phyloP scores from a whole-genome alignment of 2,329 filamentous ascomycete species.

The Ramularia collo-cygni region DNA sequence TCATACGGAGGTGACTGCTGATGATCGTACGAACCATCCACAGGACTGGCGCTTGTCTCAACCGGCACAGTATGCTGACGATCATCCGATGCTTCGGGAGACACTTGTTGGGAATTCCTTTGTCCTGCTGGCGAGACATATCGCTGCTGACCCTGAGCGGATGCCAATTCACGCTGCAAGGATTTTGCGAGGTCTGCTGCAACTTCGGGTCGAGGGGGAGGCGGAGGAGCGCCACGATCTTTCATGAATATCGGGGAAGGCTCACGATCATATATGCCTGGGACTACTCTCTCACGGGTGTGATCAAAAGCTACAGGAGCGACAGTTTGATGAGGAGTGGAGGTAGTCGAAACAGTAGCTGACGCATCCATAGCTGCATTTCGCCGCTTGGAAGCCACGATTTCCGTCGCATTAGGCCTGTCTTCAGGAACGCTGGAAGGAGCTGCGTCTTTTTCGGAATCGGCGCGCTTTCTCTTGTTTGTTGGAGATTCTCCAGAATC shows the following conservation, averaged over 20 bases:
- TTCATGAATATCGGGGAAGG: slow-evolving; percentile 12
- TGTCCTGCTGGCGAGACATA: too few species aligned
- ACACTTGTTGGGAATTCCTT: too few species aligned
- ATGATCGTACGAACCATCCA: slow-evolving; percentile 30
- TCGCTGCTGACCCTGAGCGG: slow-evolving; percentile 34
- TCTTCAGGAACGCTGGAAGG: too few species aligned
- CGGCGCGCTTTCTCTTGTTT: slow-evolving; percentile 23
- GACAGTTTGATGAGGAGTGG: too few species aligned
- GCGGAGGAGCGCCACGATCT: slow-evolving; percentile 12
- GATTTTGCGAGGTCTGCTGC: slow-evolving; percentile 44
- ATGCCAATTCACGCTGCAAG: slow-evolving; percentile 35
- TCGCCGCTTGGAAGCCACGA: too few species aligned
- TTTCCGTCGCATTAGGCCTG: too few species aligned
- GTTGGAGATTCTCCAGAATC: slow-evolving; percentile 2
- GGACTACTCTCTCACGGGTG: neutral
- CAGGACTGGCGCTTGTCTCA: slow-evolving; percentile 24
- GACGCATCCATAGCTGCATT: too few species aligned
- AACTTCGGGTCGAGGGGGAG: slow-evolving; percentile 19
- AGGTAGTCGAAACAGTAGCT: too few species aligned
- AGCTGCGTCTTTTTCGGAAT: slow-evolving; percentile 3
- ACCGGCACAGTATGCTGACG: slow-evolving; percentile 3
- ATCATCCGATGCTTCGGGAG: slow-evolving; percentile 20
- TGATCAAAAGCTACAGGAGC: too few species aligned
- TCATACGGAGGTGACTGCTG: slow-evolving; percentile 31
- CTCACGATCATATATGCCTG: slow-evolving; percentile 3